phyloP scores from a whole-genome alignment of 2,329 filamentous ascomycete genomes.

The Venturia pyrina region DNA sequence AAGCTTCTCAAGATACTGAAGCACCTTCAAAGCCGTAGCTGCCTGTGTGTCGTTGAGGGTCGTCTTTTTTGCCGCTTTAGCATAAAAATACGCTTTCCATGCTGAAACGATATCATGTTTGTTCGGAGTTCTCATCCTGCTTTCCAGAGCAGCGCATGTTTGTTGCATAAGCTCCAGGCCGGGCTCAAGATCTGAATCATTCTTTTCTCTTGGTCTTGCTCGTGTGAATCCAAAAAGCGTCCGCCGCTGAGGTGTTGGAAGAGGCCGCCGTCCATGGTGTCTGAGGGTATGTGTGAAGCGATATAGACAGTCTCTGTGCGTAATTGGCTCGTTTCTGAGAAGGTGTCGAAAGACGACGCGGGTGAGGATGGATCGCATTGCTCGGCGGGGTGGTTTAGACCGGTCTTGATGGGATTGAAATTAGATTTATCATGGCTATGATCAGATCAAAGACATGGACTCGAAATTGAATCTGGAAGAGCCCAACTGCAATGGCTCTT shows the following conservation, averaged over 20 bases:
- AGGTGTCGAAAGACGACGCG: constrained; percentile 50
- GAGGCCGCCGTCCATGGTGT: constrained; percentile 20
- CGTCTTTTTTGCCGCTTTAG: constrained; percentile 36
- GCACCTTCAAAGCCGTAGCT: constrained; percentile 46
- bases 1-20: constrained; percentile 43
- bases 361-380: constrained; percentile 44
- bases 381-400: neutral
- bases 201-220: constrained; percentile 42
- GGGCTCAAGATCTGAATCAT: constrained; percentile 49
- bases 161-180: constrained; percentile 32
- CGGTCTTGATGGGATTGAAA: neutral
- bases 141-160: neutral
- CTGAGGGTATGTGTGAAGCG: constrained; percentile 23
- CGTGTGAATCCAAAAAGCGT: constrained; percentile 54
- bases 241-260: constrained; percentile 33
- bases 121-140: neutral
- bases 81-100: constrained; percentile 42
- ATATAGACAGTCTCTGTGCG: constrained; percentile 35
- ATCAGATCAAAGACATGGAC: neutral
- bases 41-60: constrained; percentile 58
- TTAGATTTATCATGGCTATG: neutral
- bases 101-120: neutral
- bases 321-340: constrained; percentile 40
- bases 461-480: neutral
- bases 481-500: neutral